Base-by-base conservation (phyloP, 75 land plant genomes). In the Sequoiadendron giganteum region DNA sequence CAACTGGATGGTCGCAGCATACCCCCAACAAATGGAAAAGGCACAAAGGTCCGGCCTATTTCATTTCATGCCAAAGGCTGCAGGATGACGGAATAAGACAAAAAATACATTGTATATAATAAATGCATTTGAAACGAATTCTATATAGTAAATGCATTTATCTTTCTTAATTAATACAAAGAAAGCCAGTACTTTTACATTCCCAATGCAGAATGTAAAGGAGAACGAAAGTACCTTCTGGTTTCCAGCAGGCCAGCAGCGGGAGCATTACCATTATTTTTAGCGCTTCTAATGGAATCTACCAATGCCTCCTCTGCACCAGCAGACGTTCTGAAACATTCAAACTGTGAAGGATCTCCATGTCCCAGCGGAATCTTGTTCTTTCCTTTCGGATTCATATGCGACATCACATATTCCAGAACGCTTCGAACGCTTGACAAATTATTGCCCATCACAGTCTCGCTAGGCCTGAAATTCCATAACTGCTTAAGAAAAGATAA, bases 301-400 rank as follows among this genome's bases (percentile, higher is more conserved):
- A 91, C 92, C 83, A 95, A 90, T 36, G 96, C 93, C 9, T 91
- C 89, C 55, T 86, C 90, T 32, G 95, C 95, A 3, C 85, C 90
- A 16, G 87, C 84, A 5, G 94, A 88, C 9, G 93, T 91, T 36
- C 86, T 91, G 82, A 95, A 92, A 84, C 90, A 92, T 13, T 95
- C 88, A 84, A 92, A 95, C 9, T 84, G 90, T 19, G 96, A 88
- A 48, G 99, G 99, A 90, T 97, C 99, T 5, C 97, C 99, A 85
- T 93, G 93, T 14, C 93, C 97, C 30, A 97, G 88, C 1, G 95
- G 91, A 21, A 97, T 94, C 42, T 86, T 85, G 6, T 83, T 80
- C 91, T 90, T 92, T 38, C 91, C 91, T 18, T 89, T 81, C 19
- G 85, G 88, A 80, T 88, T 88, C n/a, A 86, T 42, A 48, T 78